Conservation (phyloP, 148 eudicot genomes). For the Arctostaphylos glauca region DNA sequence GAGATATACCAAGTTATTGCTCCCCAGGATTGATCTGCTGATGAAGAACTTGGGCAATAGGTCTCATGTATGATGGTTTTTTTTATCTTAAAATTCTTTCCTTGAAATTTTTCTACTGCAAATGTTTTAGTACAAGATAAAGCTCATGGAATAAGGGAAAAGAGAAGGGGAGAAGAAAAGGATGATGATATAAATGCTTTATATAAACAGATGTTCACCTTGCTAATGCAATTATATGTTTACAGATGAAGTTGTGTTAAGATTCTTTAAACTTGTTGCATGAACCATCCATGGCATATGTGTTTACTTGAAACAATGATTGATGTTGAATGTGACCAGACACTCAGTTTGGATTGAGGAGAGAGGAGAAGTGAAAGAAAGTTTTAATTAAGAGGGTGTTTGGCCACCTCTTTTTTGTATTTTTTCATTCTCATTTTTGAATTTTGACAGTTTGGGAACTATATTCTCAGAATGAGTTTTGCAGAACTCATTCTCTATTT, state of each 20-base stretch:
- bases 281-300: neutral
- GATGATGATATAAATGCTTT: neutral
- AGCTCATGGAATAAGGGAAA: neutral
- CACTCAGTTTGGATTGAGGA: too few species aligned
- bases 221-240: neutral
- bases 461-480: too few species aligned
- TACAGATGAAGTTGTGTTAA: neutral
- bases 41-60: conserved; percentile 10
- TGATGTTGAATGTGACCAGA: neutral
- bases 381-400: too few species aligned
- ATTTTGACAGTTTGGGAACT: too few species aligned
- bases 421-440: too few species aligned
- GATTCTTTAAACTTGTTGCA: neutral
- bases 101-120: neutral
- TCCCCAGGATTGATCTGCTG: conserved; percentile 2
- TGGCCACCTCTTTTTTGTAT: too few species aligned
- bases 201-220: neutral
- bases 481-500: too few species aligned
- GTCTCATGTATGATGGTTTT: conserved; percentile 5
- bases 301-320: neutral
- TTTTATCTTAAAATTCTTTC: neutral
- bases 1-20: neutral
- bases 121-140: neutral
- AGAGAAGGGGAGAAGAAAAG: neutral
- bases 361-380: too few species aligned